Evolutionary conservation across 164 flowering plant species (phyloP).

Genomic region (Kingdonia uniflora): DNA sequence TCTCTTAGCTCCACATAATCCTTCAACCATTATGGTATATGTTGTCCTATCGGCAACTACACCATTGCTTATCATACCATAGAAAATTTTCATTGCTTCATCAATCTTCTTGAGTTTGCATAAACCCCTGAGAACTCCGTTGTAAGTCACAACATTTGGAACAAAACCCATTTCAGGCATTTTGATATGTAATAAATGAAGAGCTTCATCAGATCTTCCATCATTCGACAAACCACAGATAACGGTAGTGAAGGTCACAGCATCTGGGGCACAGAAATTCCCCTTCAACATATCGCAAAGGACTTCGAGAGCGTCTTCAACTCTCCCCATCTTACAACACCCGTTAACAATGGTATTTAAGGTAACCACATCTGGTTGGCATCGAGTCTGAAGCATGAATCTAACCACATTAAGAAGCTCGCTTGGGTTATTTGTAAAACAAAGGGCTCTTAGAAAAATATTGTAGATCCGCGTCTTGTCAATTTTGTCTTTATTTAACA

Average conservation of each 20-base stretch:
- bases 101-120: conserved; percentile 30
- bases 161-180: conserved; percentile 48
- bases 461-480: conserved; percentile 63
- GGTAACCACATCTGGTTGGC: conserved; percentile 68
- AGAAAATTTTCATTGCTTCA: conserved; percentile 45
- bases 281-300: conserved; percentile 65
- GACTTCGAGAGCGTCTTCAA: conserved; percentile 65
- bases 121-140: conserved; percentile 63
- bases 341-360: conserved; percentile 77
- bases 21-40: conserved; percentile 53
- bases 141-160: conserved; percentile 64
- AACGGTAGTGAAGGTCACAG: conserved; percentile 64
- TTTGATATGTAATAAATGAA: conserved; percentile 32
- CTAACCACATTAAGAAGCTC: conserved; percentile 76
- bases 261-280: conserved; percentile 65
- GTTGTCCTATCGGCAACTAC: conserved; percentile 50
- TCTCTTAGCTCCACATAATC: conserved; percentile 33
- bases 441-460: conserved; percentile 72
- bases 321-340: conserved; percentile 61
- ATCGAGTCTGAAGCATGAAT: conserved; percentile 61
- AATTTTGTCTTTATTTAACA: conserved; percentile 39
- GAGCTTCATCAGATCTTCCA: conserved; percentile 50
- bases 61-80: conserved; percentile 27
- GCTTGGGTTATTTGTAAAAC: conserved; percentile 45
- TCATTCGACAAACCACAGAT: conserved; percentile 46